Evolutionary conservation across 2,329 filamentous ascomycete species (phyloP), one percentile per base, ranked within the genome.

Genomic region (Botrytis fragariae): DNA sequence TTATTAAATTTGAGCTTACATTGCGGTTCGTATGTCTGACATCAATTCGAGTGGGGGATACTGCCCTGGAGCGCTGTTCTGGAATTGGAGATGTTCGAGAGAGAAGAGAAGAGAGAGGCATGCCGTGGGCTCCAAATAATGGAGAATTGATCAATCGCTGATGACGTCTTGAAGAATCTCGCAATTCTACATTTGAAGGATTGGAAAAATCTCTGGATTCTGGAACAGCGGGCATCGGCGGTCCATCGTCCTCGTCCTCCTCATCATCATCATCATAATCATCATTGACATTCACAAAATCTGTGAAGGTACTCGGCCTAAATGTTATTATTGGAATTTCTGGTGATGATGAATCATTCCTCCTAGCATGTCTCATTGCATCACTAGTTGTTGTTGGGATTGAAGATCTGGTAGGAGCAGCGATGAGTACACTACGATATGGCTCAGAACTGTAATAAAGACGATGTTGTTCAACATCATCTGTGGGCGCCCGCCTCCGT

Each of bases 201-300:
- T n/a, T 44, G 22, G 59, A 45, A n/a, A 78, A 74, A 32, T 72
- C 67, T 64, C 72, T 71, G 25, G 76, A 74, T 74, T 81, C 79
- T 4, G 79, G 79, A 42, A 78, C 79, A 62, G 79, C 76, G 18
- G 79, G 79, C 77, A 81, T 77, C 20, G 74, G 74, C 25, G 74
- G 77, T 16, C 74, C 75, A 73, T 79, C 77, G 35, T 72, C 64
- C n/a, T 54, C 48, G 48, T 78, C 77, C 22, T n/a, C 51, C 10
- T 29, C 51, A 0, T 57, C n/a, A 29, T 57, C 48, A 14, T 54
- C 51, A 29, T 29, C n/a, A 18, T 54, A 7, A 9, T 18, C 14
- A 57, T 57, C 51, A 57, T 54, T 54, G 48, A 25, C 48, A 16
- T 29, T 57, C 14, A 57, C 14, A 57, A 57, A 18, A 57, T 57